phyloP scores from a whole-genome alignment of 2,329 filamentous ascomycete genomes.

The Colletotrichum paranaense region DNA sequence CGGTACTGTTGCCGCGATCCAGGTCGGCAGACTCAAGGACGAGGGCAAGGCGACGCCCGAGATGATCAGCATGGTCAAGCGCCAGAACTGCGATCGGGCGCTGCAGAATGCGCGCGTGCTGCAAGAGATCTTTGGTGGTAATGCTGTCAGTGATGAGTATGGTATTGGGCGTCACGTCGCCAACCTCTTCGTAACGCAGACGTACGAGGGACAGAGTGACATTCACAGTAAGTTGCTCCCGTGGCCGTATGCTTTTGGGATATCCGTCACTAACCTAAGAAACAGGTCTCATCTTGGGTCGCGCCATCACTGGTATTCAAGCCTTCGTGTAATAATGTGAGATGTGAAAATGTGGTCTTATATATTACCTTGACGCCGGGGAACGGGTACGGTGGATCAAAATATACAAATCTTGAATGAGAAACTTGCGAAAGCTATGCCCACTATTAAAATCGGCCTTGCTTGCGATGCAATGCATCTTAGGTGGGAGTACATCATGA shows the following conservation, averaged over 20 bases:
- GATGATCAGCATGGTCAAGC: conserved; percentile 97
- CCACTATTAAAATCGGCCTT: neutral
- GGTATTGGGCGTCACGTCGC: conserved; percentile 94
- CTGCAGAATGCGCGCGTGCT: conserved; percentile 81
- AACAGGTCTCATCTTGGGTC: conserved; percentile 74
- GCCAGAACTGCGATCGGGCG: conserved; percentile 95
- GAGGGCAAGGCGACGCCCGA: conserved; percentile 88
- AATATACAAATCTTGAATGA: neutral
- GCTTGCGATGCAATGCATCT: neutral
- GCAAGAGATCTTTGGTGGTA: conserved; percentile 97
- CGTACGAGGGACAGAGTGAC: conserved; percentile 98
- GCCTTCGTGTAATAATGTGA: conserved; percentile 72
- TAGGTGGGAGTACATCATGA: neutral
- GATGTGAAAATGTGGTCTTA: neutral
- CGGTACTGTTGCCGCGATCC: conserved; percentile 88
- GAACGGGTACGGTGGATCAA: neutral
- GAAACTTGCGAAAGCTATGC: neutral
- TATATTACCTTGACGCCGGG: neutral
- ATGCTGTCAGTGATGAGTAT: conserved; percentile 98
- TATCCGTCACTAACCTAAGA: neutral
- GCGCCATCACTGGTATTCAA: conserved; percentile 80
- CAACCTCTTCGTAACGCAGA: conserved; percentile 97
- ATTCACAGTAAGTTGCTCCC: conserved; percentile 81
- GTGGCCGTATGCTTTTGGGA: neutral
- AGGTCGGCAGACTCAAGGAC: conserved; percentile 94